Conservation (phyloP, 495 filamentous ascomycete genomes). For the Penicillium parvum region DNA sequence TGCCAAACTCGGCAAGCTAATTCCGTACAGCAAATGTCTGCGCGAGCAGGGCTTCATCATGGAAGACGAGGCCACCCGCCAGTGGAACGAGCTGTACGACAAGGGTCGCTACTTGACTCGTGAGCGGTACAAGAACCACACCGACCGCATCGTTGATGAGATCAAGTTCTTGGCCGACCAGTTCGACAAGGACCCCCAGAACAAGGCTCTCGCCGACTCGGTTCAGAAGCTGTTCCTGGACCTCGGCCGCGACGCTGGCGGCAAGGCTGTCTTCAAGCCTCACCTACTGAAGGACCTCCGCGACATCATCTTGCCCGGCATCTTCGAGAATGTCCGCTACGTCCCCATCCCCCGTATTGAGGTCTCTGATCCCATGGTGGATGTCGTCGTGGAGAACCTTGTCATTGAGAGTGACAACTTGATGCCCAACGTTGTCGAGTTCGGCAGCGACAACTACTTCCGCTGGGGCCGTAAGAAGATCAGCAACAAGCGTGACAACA, state of each 20-base stretch:
- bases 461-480: slow-evolving; percentile 87
- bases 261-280: slow-evolving; percentile 85
- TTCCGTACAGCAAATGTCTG: slow-evolving; percentile 71
- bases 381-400: slow-evolving; percentile 89
- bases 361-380: slow-evolving; percentile 78
- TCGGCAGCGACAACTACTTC: slow-evolving; percentile 92
- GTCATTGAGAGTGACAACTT: slow-evolving; percentile 95
- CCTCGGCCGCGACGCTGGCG: slow-evolving; percentile 77
- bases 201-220: slow-evolving; percentile 70
- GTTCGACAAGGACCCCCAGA: slow-evolving; percentile 82
- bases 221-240: slow-evolving; percentile 83
- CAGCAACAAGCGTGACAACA: slow-evolving; percentile 75
- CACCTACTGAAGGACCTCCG: slow-evolving; percentile 85
- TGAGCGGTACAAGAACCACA: slow-evolving; percentile 81
- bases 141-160: slow-evolving; percentile 83
- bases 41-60: slow-evolving; percentile 89
- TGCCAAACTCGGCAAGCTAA: no score
- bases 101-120: slow-evolving; percentile 84
- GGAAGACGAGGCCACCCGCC: slow-evolving; percentile 70
- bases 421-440: slow-evolving; percentile 89
- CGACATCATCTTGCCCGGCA: slow-evolving; percentile 77
- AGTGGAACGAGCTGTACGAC: slow-evolving; percentile 84
- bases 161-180: slow-evolving; percentile 83
- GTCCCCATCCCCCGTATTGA: slow-evolving; percentile 93
- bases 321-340: slow-evolving; percentile 86